phyloP scores from a whole-genome alignment of 2,329 filamentous ascomycete genomes.

The Penicillium janthinellum region DNA sequence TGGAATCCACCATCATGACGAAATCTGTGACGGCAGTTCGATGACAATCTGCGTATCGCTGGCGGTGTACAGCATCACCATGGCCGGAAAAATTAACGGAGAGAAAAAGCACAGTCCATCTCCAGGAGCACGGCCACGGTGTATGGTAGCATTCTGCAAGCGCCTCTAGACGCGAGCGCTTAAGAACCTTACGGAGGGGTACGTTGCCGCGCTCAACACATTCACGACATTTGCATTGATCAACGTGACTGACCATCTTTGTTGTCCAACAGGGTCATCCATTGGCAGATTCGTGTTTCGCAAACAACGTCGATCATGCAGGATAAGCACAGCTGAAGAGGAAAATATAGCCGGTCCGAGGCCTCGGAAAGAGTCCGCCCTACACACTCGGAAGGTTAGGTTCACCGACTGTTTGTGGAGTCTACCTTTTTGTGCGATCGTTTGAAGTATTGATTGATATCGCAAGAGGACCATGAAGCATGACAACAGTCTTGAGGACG shows the following conservation, averaged over 20 bases:
- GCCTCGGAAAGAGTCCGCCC: background rate
- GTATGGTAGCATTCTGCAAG: background rate
- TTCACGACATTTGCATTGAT: background rate
- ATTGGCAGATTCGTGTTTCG: background rate
- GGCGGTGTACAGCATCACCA: background rate
- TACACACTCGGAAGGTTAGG: background rate
- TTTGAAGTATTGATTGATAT: background rate
- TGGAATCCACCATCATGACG: conserved; percentile 19
- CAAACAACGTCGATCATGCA: conserved; percentile 1
- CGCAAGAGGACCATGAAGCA: background rate
- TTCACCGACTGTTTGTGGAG: background rate
- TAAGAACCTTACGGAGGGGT: background rate
- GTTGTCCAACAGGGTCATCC: background rate
- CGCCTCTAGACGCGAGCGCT: background rate
- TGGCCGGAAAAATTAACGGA: background rate
- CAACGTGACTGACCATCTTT: background rate
- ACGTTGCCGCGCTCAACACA: background rate
- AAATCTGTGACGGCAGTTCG: background rate
- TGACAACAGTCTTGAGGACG: background rate
- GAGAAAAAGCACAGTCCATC: background rate
- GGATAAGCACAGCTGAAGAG: background rate
- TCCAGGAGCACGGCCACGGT: background rate
- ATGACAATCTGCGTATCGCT: background rate
- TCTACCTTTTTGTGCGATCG: no score
- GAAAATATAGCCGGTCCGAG: conserved; percentile 2